Base-by-base conservation (phyloP, 495 filamentous ascomycete genomes). In the Hypoxylon rickii region DNA sequence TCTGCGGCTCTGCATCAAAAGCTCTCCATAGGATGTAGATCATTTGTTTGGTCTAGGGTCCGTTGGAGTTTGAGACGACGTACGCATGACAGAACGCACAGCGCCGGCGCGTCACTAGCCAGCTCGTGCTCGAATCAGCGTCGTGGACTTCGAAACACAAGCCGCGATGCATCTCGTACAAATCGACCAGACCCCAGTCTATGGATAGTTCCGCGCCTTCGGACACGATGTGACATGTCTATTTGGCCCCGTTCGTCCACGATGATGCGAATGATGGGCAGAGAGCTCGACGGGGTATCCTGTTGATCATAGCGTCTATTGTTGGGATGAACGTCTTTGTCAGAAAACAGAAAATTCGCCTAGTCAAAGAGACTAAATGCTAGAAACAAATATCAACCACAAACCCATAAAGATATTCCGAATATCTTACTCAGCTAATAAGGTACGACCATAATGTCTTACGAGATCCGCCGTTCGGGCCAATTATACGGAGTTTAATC, bases 1-100 rank as follows among this genome's bases (percentile, higher is more conserved):
- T 57, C 48, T 50, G 52, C 52, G 59, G 59, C 59, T 63, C 59
- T 63, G 44, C 53, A 45, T 57, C 36, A 63, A 48, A 53, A 49
- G 21, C 44, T 37, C 16, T 43, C 48, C 24, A 40, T 41, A 51
- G 12, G 42, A 47, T 20, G 53, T 53, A 57, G 59, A 63, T 63
- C 59, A 39, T 51, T 24, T 33, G 59, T 63, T 63, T 57, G 47
- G 38, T 49, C 59, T 37, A 37, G 52, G 59, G 37, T 44, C 48
- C 19, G 43, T 33, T 33, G 31, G 36, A 41, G 59, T 63, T 63
- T 63, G 52, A 57, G 48, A 57, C 52, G 49, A 48, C 48, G 57
- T 31, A 53, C 52, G 52, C 58, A 56, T 53, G 13, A 53, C 33
- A 13, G 55, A 33, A 56, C 58, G 24, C 49, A 31, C 20, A 20